phyloP scores from a whole-genome alignment of 2,329 filamentous ascomycete species.

The Neonectria coccinea region DNA sequence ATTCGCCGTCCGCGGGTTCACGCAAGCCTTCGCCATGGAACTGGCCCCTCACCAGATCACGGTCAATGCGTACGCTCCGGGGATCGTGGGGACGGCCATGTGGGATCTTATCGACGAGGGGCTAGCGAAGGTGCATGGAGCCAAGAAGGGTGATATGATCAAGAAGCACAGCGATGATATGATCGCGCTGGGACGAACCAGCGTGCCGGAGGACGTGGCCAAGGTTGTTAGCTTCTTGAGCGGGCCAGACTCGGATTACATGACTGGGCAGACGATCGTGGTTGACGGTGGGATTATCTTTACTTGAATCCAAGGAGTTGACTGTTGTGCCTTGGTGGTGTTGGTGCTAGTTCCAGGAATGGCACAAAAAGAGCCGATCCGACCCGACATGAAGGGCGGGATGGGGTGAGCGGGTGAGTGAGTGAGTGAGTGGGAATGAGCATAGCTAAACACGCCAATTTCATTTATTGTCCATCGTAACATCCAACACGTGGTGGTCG shows the following conservation, averaged over 20 bases:
- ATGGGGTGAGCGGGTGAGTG: too few relatives aligned
- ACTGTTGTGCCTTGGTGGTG: background rate
- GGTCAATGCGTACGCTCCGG: slow-evolving; percentile 75
- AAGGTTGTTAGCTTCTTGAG: slow-evolving; percentile 72
- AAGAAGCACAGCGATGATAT: slow-evolving; percentile 65
- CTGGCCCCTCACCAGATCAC: slow-evolving; percentile 73
- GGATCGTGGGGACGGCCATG: slow-evolving; percentile 75
- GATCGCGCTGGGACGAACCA: slow-evolving; percentile 68
- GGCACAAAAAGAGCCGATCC: background rate
- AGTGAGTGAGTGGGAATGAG: too few relatives aligned
- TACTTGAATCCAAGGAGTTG: slow-evolving; percentile 40
- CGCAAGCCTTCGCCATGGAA: slow-evolving; percentile 75
- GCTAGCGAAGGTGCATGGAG: slow-evolving; percentile 56
- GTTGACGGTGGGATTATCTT: slow-evolving; percentile 71
- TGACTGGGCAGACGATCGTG: slow-evolving; percentile 74
- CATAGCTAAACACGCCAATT: too few relatives aligned
- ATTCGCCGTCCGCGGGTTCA: slow-evolving; percentile 74
- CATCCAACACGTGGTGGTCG: background rate
- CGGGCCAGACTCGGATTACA: slow-evolving; percentile 69
- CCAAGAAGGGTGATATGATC: slow-evolving; percentile 64
- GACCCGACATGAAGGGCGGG: background rate
- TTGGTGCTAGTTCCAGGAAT: background rate
- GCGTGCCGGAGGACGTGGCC: slow-evolving; percentile 72
- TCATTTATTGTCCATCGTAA: too few relatives aligned
- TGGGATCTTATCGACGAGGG: slow-evolving; percentile 76